Conservation (phyloP, 305 asterid genomes). For the Fraxinus angustifolia region DNA sequence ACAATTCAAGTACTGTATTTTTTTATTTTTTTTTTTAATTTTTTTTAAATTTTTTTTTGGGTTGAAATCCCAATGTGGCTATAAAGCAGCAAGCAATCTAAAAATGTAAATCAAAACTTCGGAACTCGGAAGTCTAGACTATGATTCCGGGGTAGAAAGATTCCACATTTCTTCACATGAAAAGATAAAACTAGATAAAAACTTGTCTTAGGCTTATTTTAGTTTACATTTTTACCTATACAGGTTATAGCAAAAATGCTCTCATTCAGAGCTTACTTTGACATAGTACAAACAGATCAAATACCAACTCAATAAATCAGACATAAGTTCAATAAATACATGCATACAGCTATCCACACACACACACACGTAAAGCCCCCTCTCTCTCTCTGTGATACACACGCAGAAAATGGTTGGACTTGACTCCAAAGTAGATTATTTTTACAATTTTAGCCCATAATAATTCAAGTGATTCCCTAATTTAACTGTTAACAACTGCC, state of each 20-base stretch:
- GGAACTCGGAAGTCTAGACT: background rate
- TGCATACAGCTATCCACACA: background rate
- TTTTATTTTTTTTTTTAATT: background rate
- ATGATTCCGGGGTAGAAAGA: constrained; percentile 4
- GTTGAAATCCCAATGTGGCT: background rate
- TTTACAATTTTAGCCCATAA: background rate
- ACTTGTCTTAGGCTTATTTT: background rate
- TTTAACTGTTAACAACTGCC: background rate
- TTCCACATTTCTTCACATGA: background rate
- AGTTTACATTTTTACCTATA: background rate
- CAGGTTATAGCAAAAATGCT: background rate
- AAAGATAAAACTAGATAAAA: background rate
- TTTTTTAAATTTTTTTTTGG: background rate
- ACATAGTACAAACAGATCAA: background rate
- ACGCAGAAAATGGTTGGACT: background rate
- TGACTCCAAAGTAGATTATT: background rate
- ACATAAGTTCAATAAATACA: background rate
- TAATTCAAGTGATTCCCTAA: background rate
- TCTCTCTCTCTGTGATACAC: background rate
- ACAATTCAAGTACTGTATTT: background rate
- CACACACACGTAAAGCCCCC: background rate
- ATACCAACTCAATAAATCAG: background rate
- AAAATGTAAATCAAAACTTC: background rate
- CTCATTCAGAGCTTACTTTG: background rate
- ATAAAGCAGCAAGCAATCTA: background rate